Conservation (phyloP, 2,329 filamentous ascomycete species). For the Sporothrix pseudoabietina region DNA sequence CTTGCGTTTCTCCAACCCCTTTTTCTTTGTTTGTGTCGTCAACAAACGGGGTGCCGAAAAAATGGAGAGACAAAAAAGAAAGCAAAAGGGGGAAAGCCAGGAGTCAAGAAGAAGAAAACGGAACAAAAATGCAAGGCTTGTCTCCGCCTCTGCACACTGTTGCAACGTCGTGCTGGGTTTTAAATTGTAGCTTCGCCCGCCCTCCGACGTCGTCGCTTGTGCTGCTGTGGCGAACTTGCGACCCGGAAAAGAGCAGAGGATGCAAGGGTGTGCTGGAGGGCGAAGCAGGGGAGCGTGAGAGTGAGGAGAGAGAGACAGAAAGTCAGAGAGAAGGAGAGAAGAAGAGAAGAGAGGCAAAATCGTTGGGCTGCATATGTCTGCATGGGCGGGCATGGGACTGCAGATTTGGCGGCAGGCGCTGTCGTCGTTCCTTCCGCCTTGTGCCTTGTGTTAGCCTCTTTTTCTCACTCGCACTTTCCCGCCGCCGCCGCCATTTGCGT, state of each 20-base stretch:
- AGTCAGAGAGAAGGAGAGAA: neutral
- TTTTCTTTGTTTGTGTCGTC: conserved; percentile 13
- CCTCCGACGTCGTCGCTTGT: neutral
- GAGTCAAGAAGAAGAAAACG: neutral
- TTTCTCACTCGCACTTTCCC: neutral
- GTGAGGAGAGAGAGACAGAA: neutral
- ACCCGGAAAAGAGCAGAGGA: neutral
- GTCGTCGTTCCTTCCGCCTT: conserved; percentile 6
- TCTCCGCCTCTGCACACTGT: conserved; percentile 7
- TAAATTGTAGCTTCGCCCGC: conserved; percentile 6
- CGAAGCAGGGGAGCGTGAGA: neutral
- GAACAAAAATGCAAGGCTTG: neutral
- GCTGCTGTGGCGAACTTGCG: conserved; percentile 18
- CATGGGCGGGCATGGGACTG: conserved; percentile 12
- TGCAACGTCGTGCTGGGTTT: conserved; percentile 7
- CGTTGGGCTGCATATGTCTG: conserved; percentile 16
- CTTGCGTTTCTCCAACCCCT: conserved; percentile 7
- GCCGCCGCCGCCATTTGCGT: conserved; percentile 2
- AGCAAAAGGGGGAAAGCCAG: neutral
- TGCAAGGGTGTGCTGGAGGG: neutral
- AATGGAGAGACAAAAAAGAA: neutral
- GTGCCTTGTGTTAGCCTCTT: conserved; percentile 1
- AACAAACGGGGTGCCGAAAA: neutral
- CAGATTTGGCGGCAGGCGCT: conserved; percentile 23
- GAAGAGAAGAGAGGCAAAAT: conserved; percentile 16